Evolutionary conservation across 2,329 filamentous ascomycete genomes (phyloP).

Genomic region (Fusarium nisikadoi): DNA sequence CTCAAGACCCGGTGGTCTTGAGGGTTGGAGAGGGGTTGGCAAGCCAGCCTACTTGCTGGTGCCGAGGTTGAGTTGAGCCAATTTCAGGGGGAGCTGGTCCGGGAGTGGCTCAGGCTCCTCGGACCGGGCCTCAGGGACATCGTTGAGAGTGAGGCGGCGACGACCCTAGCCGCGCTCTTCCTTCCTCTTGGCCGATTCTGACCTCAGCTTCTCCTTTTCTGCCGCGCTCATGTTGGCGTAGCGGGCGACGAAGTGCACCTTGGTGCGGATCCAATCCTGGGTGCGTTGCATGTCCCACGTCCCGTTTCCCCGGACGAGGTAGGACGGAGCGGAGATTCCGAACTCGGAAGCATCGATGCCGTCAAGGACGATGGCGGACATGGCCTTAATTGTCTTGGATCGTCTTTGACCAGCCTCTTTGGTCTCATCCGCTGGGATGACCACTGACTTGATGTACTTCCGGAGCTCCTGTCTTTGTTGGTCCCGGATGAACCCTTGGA

Average conservation of each 20-base stretch:
- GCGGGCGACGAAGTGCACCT: neutral
- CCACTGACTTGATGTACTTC: constrained; percentile 50
- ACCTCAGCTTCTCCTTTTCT: neutral
- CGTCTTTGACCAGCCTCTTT: neutral
- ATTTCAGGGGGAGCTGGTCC: neutral
- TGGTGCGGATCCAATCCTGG: neutral
- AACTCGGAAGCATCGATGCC: constrained; percentile 50
- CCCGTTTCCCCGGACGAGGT: constrained; percentile 51
- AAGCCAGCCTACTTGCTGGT: neutral
- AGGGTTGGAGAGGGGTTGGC: neutral
- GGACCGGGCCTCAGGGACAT: neutral
- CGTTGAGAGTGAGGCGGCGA: neutral
- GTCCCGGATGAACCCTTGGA: constrained; percentile 53
- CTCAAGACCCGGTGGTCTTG: neutral
- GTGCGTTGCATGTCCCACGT: constrained; percentile 55
- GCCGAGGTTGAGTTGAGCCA: neutral
- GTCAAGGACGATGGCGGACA: constrained; percentile 63
- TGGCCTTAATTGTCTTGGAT: constrained; percentile 47
- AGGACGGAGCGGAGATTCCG: constrained; percentile 44
- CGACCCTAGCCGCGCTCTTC: neutral
- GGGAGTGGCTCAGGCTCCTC: neutral
- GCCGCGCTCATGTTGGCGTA: neutral
- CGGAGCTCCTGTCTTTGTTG: constrained; percentile 55
- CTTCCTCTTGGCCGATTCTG: neutral
- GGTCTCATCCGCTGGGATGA: constrained; percentile 45